Conservation (phyloP, 257 asterid species). For the Linaria vulgaris region DNA sequence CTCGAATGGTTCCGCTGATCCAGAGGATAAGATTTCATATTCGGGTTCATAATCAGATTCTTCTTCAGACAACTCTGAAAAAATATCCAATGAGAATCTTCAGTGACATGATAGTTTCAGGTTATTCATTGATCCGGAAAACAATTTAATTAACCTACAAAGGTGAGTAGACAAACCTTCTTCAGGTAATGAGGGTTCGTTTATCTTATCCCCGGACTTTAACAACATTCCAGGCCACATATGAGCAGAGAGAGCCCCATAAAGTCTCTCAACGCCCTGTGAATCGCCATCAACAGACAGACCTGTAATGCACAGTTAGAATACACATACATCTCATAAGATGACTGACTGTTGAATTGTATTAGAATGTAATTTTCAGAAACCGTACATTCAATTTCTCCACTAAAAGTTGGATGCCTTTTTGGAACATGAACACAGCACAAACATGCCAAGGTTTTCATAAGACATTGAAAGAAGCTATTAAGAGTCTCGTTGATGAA, state of each 20-base stretch:
- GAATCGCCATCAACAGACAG: constrained; percentile 76
- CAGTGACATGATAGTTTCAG: constrained; percentile 5
- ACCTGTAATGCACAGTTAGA: constrained; percentile 31
- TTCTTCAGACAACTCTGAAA: constrained; percentile 72
- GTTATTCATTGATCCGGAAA: neutral
- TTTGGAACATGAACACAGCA: neutral
- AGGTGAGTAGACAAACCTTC: constrained; percentile 48
- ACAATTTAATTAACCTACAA: constrained; percentile 9
- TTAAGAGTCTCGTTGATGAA: neutral
- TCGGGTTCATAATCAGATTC: constrained; percentile 77
- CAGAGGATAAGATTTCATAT: constrained; percentile 70
- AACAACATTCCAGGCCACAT: constrained; percentile 99
- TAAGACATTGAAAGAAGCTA: neutral
- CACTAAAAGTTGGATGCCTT: neutral
- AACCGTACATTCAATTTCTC: neutral
- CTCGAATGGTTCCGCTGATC: constrained; percentile 83
- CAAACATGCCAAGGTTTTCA: neutral
- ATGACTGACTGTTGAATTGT: neutral
- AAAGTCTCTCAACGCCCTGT: constrained; percentile 86
- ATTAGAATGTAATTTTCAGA: neutral
- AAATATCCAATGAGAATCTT: constrained; percentile 10
- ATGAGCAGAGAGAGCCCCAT: constrained; percentile 89
- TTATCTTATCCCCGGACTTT: constrained; percentile 83
- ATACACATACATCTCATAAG: constrained; percentile 6
- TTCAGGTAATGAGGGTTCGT: constrained; percentile 71